Percentiles rank a stretch among this genome's conserved stretches.
Evolutionary conservation across 805 yeast genomes (phyloP).

Genomic region (Barnettozyma sucrosica): DNA sequence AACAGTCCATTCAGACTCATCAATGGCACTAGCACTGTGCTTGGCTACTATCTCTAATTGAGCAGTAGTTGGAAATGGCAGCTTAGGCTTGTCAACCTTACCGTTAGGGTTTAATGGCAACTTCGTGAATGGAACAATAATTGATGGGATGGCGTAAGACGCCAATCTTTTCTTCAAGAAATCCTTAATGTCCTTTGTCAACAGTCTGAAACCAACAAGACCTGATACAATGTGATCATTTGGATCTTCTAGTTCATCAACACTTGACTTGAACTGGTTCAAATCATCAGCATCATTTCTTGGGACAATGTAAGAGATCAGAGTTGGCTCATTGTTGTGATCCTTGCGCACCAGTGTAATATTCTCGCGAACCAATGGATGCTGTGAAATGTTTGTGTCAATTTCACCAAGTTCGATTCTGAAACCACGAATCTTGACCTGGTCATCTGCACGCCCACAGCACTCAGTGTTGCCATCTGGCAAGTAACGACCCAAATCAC

Average conservation of each 20-base stretch:
- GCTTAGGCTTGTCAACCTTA: constrained; percentile 93
- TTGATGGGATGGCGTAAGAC: constrained; percentile 86
- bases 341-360: constrained; percentile 88
- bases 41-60: constrained; percentile 74
- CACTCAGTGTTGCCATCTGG: constrained; percentile 98
- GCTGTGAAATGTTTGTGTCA: constrained; percentile 94
- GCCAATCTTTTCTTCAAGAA: constrained; percentile 87
- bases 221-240: constrained; percentile 72
- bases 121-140: constrained; percentile 79
- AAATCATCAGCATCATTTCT: constrained; percentile 45
- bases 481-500: constrained; percentile 92
- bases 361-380: constrained; percentile 87
- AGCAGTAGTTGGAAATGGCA: constrained; percentile 89
- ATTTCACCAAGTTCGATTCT: constrained; percentile 98
- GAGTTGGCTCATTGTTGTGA: constrained; percentile 85
- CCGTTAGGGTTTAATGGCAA: constrained; percentile 97
- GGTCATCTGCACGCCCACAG: constrained; percentile 98
- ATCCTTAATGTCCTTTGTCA: constrained; percentile 76
- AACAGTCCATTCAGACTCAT: constrained; percentile 50
- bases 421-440: constrained; percentile 97
- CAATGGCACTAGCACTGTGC: constrained; percentile 36
- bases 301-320: constrained; percentile 90
- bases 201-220: constrained; percentile 64
- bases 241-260: constrained; percentile 37
- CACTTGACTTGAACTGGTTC: constrained; percentile 37